Evolutionary conservation across 805 yeast genomes (phyloP), one percentile per base, ranked within the genome.

Genomic region (Saccharomycopsis malanga): DNA sequence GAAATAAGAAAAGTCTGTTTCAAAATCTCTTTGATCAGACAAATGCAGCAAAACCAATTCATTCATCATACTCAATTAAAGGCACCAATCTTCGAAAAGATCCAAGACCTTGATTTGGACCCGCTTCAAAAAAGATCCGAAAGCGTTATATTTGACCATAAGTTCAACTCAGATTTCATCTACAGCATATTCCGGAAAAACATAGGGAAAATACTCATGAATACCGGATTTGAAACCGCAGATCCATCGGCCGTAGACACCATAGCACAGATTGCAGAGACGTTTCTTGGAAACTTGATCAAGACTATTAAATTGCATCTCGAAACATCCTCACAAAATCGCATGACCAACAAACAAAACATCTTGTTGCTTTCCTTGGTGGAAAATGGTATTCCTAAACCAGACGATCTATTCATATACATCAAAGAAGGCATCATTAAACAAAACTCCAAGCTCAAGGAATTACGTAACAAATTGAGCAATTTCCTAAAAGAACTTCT

Each of bases 171-270:
- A n/a, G 77, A 73, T 2, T 70, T 87, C 12, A 83, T 88, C 7
- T 77, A 73, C 56, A 70, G 78, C 1, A 77, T 85, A 0, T 65
- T 93, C 67, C 72, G 77, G 54, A 78, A 83, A 55, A 76, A 82
- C 35, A 77, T 86, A 0, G 76, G 89, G 17, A 87, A 87, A 52
- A 67, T 93, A 17, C 78, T 86, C 1, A 91, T 93, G 98, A 82
- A 87, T 35, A 80, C 83, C 37, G 98, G 98, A 0, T 93, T 86
- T 67, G 98, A 93, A 65, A 69, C 83, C 0, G 76, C 94, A 0
- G 87, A 86, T 55, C 77, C 83, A 10, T 68, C 72, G 41, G 96
- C 97, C 4, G 73, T 86, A 22, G 83, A 85, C 52, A 75, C 87
- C 2, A 64, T 93, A 47, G 77, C 96, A 0, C 94, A 87, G 54